These are phyloP conservation scores for Paradendryphiella salina DNA, from an alignment of 2,329 filamentous ascomycete species.

Conservation along the genomic window DNA sequence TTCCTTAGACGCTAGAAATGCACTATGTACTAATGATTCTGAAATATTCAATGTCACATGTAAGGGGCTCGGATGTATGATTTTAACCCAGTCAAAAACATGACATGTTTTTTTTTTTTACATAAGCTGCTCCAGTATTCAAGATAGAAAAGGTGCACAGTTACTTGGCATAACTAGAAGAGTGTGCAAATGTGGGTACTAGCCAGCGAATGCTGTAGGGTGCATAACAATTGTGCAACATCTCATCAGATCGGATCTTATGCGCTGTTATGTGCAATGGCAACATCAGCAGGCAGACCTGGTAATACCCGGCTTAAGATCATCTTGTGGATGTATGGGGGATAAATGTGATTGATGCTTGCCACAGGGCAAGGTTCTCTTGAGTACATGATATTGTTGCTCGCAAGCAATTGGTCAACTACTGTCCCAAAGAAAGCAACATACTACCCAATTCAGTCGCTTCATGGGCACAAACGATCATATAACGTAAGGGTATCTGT, in stretches of 20 bases:
- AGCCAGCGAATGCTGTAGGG: not conserved
- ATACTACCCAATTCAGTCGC: slow-evolving; percentile 19
- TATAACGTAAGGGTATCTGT: slow-evolving; percentile 33
- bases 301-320: too few species aligned
- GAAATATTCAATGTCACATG: too few species aligned
- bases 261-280: not conserved
- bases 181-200: not conserved
- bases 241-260: too few species aligned
- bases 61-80: too few species aligned
- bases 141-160: too few species aligned
- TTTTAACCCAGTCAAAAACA: too few species aligned
- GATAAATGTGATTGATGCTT: slow-evolving; percentile 8
- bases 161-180: not conserved
- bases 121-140: too few species aligned
- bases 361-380: slow-evolving; percentile 5
- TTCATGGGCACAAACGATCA: slow-evolving; percentile 25
- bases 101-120: too few species aligned
- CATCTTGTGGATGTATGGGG: not conserved
- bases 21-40: too few species aligned
- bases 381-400: slow-evolving; percentile 14
- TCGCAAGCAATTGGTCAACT: slow-evolving; percentile 15
- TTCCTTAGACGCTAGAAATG: too few species aligned
- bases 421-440: slow-evolving; percentile 21
- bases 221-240: not conserved
- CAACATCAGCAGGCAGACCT: too few species aligned